These are phyloP conservation scores for Aegilops speltoides DNA, from an alignment of 176 grass and related monocot species.

Conservation along the genomic window DNA sequence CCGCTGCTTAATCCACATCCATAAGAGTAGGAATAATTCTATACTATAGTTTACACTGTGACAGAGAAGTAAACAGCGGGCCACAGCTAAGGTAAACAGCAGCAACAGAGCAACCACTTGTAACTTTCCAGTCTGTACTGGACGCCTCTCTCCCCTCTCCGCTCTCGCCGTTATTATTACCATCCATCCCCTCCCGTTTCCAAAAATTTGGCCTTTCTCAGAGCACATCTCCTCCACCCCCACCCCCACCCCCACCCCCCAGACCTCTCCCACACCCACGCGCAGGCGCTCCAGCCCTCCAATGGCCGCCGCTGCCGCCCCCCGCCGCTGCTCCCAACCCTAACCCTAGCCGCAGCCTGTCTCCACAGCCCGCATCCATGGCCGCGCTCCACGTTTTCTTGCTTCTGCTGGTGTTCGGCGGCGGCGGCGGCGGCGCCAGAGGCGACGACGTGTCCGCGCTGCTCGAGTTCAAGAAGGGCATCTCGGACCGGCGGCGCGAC, in stretches of 20 bases:
- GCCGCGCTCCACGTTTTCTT: conserved; percentile 37
- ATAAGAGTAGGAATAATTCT: not conserved
- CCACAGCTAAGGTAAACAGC: conserved; percentile 21
- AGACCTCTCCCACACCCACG: not conserved
- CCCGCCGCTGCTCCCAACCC: conserved; percentile 23
- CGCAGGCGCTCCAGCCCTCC: conserved; percentile 10
- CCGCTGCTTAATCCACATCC: not conserved
- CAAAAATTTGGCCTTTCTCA: conserved; percentile 45
- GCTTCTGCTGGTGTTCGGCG: conserved; percentile 20
- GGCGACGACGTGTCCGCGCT: conserved; percentile 66
- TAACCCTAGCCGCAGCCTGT: conserved; percentile 31
- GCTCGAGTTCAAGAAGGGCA: conserved; percentile 97
- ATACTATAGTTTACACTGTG: not conserved
- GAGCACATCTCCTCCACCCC: conserved; percentile 7
- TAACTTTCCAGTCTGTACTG: conserved; percentile 52
- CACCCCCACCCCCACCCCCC: not conserved
- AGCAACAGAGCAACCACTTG: conserved; percentile 28
- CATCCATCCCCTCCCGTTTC: conserved; percentile 43
- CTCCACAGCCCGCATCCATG: conserved; percentile 29
- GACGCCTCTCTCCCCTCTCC: not conserved
- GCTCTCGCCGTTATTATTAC: conserved; percentile 26
- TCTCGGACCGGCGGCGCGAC: conserved; percentile 38
- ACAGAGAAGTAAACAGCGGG: conserved; percentile 10
- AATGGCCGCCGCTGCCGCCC: conserved; percentile 38
- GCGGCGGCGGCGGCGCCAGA: not conserved